A percentile compares a stretch with the other conserved stretches of the same genome.
Conservation (phyloP, 169 alveolate genomes). For the Eimeria sp. region DNA sequence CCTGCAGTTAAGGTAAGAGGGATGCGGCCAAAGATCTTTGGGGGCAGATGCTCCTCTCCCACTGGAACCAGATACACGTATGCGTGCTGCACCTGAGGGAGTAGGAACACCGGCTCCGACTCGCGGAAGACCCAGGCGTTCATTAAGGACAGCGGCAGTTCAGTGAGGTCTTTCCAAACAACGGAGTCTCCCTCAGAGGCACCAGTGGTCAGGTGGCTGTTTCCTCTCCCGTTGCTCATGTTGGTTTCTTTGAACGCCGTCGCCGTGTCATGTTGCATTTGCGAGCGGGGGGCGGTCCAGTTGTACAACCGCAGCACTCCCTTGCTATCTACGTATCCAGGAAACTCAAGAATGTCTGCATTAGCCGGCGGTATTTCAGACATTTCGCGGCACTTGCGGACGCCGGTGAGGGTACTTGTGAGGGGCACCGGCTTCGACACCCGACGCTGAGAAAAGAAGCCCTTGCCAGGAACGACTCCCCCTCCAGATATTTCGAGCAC, state of each 20-base stretch:
- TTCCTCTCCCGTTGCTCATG: background rate
- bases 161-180: background rate
- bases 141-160: slow-evolving; percentile 27
- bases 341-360: slow-evolving; percentile 69
- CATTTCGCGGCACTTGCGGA: slow-evolving; percentile 68
- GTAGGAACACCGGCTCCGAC: slow-evolving; percentile 75
- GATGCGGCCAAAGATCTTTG: slow-evolving; percentile 58
- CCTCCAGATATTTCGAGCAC: slow-evolving; percentile 34
- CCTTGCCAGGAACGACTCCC: slow-evolving; percentile 6
- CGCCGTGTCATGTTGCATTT: slow-evolving; percentile 27
- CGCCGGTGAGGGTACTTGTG: slow-evolving; percentile 48
- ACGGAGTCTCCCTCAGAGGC: slow-evolving; percentile 1
- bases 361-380: slow-evolving; percentile 62
- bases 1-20: slow-evolving; percentile 47
- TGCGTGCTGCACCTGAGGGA: slow-evolving; percentile 71
- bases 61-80: slow-evolving; percentile 60
- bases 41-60: slow-evolving; percentile 69
- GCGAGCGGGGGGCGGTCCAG: slow-evolving; percentile 60
- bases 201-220: background rate
- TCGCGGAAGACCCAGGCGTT: slow-evolving; percentile 67
- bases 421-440: slow-evolving; percentile 21
- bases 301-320: slow-evolving; percentile 73
- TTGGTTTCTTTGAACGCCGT: slow-evolving; percentile 2
- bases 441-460: slow-evolving; percentile 15
- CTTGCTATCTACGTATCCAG: slow-evolving; percentile 68